A percentile compares a stretch with the other conserved stretches of the same genome.
phyloP scores from a whole-genome alignment of 2,329 filamentous ascomycete genomes.

The Claviceps digitariae region DNA sequence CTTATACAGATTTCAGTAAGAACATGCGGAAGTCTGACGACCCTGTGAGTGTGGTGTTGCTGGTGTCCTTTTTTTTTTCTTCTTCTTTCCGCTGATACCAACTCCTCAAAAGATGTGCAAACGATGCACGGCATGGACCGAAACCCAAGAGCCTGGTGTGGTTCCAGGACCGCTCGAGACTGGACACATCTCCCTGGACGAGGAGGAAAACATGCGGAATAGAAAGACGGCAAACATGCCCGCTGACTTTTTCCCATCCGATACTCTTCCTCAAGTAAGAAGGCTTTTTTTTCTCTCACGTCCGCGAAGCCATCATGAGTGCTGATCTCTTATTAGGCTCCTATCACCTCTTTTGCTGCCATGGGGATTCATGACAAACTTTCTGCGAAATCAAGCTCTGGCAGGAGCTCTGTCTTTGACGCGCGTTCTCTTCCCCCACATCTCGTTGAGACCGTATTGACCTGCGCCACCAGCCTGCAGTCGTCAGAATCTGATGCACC shows the following conservation, averaged over 20 bases:
- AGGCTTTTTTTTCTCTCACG: background rate
- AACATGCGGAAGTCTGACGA: conserved; percentile 14
- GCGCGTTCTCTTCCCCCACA: background rate
- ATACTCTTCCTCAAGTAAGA: conserved; percentile 11
- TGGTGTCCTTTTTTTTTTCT: no score
- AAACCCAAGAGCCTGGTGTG: conserved; percentile 21
- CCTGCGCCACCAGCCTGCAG: background rate
- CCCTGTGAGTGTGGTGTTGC: conserved; percentile 13
- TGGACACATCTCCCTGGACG: conserved; percentile 20
- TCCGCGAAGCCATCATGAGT: background rate
- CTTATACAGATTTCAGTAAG: conserved; percentile 18
- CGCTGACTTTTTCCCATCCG: conserved; percentile 15
- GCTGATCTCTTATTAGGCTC: conserved; percentile 13
- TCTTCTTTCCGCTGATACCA: no score
- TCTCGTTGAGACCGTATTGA: background rate
- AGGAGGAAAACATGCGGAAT: conserved; percentile 9
- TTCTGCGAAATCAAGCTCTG: background rate
- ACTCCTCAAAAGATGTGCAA: conserved; percentile 17
- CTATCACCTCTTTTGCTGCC: conserved; percentile 11
- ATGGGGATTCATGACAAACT: conserved; percentile 10
- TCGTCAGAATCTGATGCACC: background rate
- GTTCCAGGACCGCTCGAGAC: conserved; percentile 17
- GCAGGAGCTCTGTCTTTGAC: background rate
- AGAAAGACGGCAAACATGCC: conserved; percentile 5
- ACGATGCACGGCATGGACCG: conserved; percentile 22